Evolutionary conservation across 2,329 filamentous ascomycete genomes (phyloP).

Genomic region (Blastomyces gilchristii): DNA sequence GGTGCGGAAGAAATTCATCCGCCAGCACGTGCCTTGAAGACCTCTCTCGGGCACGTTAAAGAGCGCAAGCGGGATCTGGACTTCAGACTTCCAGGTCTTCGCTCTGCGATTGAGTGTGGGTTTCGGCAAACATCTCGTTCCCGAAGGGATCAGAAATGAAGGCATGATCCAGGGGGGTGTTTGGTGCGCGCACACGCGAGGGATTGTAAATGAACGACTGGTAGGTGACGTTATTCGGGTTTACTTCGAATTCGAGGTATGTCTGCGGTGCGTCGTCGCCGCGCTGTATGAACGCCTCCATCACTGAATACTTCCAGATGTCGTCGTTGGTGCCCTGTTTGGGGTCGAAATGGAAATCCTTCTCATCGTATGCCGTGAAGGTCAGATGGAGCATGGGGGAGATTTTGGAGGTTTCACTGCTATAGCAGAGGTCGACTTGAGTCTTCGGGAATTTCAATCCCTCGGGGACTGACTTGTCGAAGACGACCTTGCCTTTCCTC

Average conservation of each 20-base stretch:
- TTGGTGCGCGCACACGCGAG: conserved; percentile 35
- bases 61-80: conserved; percentile 38
- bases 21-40: conserved; percentile 39
- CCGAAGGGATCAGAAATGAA: conserved; percentile 33
- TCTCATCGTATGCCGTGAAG: conserved; percentile 40
- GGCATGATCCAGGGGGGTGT: conserved; percentile 38
- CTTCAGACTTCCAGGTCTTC: conserved; percentile 35
- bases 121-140: conserved; percentile 36
- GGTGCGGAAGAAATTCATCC: conserved; percentile 46
- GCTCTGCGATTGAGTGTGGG: conserved; percentile 28
- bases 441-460: conserved; percentile 35
- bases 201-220: conserved; percentile 45
- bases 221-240: conserved; percentile 43
- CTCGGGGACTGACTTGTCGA: conserved; percentile 36
- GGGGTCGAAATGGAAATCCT: conserved; percentile 39
- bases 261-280: conserved; percentile 40
- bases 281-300: conserved; percentile 42
- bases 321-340: conserved; percentile 35
- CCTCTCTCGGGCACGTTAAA: conserved; percentile 38
- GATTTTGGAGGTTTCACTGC: conserved; percentile 15
- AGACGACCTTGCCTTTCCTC: conserved; percentile 4
- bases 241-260: conserved; percentile 45
- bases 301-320: conserved; percentile 43
- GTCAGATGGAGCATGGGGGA: conserved; percentile 27
- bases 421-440: conserved; percentile 41